Percentiles rank a stretch among this genome's conserved stretches.
phyloP scores from a whole-genome alignment of 1,284 basidiomycete genomes.

The Ustilago cynodontis region DNA sequence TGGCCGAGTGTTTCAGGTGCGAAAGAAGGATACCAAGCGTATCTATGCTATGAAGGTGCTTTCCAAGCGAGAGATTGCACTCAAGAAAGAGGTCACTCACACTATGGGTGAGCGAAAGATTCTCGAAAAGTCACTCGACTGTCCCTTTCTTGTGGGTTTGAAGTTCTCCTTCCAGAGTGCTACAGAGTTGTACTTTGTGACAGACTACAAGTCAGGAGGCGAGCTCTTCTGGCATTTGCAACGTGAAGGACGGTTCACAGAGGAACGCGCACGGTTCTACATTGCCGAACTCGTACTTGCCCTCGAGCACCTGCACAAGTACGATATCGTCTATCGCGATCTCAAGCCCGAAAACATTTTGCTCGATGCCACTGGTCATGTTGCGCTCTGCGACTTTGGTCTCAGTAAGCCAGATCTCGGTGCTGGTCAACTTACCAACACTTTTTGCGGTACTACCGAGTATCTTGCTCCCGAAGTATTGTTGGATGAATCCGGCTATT shows the following conservation, averaged over 20 bases:
- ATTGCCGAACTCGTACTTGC: constrained; percentile 95
- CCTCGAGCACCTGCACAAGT: constrained; percentile 93
- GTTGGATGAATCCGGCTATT: constrained; percentile 98
- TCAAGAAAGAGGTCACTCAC: constrained; percentile 99
- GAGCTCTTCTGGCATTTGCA: constrained; percentile 97
- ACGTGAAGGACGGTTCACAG: constrained; percentile 94
- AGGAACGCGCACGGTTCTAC: constrained; percentile 92
- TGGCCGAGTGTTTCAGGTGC: constrained; percentile 96
- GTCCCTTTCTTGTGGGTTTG: constrained; percentile 96
- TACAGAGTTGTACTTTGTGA: constrained; percentile 93
- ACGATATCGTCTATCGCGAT: constrained; percentile 98
- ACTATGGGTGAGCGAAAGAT: constrained; percentile 99
- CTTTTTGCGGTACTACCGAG: constrained; percentile 88
- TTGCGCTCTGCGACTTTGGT: constrained; percentile 97
- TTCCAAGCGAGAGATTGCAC: constrained; percentile 97
- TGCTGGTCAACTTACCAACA: constrained; percentile 94
- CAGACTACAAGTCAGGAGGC: constrained; percentile 98
- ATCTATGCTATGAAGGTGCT: constrained; percentile 99
- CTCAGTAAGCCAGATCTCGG: constrained; percentile 95
- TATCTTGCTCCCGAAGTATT: constrained; percentile 98
- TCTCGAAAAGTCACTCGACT: constrained; percentile 90
- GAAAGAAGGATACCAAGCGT: constrained; percentile 95
- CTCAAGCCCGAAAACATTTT: constrained; percentile 98
- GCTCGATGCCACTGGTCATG: constrained; percentile 96
- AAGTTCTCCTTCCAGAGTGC: constrained; percentile 99